phyloP scores from a whole-genome alignment of 768 basidiomycete genomes.

The Amanita exitialis region DNA sequence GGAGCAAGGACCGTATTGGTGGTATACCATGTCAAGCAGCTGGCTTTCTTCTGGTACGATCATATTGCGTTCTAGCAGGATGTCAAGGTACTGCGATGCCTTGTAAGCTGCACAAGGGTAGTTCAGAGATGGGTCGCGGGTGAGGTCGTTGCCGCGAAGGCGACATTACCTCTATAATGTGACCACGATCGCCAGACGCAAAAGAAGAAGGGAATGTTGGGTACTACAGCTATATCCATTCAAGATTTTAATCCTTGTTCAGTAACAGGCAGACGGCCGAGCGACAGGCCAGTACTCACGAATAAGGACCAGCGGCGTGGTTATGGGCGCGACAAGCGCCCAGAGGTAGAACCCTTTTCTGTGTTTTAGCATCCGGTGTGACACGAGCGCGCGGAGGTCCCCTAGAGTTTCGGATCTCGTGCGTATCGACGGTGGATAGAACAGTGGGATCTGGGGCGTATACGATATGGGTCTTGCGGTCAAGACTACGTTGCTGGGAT shows the following conservation, averaged over 20 bases:
- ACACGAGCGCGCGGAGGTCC: conserved; percentile 43
- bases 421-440: conserved; percentile 44
- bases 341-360: conserved; percentile 55
- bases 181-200: conserved; percentile 81
- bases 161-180: conserved; percentile 57
- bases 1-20: conserved; percentile 6
- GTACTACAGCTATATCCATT: conserved; percentile 50
- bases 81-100: conserved; percentile 57
- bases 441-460: conserved; percentile 47
- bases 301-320: conserved; percentile 66
- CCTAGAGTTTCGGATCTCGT: conserved; percentile 23
- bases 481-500: neutral
- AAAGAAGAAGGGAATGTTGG: conserved; percentile 81
- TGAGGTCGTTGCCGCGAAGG: neutral
- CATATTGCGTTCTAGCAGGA: conserved; percentile 42
- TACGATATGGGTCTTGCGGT: neutral
- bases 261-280: neutral
- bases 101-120: conserved; percentile 40
- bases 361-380: conserved; percentile 52
- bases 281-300: conserved; percentile 43
- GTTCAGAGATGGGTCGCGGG: neutral
- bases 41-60: conserved; percentile 47
- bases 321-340: conserved; percentile 59
- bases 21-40: conserved; percentile 50
- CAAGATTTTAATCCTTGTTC: neutral